These are phyloP conservation scores for Cerioporus squamosus DNA, from an alignment of 1,284 basidiomycete genomes.

Conservation along the genomic window DNA sequence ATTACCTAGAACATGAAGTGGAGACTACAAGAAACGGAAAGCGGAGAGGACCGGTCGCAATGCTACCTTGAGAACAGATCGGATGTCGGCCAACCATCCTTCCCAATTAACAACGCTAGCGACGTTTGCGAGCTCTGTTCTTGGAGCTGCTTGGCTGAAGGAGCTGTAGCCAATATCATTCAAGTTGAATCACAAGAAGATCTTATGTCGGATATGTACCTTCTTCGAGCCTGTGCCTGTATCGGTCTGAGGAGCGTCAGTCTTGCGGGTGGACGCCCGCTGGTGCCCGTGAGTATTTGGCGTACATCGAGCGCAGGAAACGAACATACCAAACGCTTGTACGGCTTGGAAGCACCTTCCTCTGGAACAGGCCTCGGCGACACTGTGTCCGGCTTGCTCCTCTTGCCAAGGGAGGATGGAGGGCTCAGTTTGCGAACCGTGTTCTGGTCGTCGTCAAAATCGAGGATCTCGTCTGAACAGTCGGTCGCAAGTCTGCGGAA, in stretches of 20 bases:
- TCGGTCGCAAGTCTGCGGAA: constrained; percentile 35
- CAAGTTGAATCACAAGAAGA: too few relatives aligned
- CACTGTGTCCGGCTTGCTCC: constrained; percentile 12
- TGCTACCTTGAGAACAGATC: too few relatives aligned
- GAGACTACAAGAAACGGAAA: too few relatives aligned
- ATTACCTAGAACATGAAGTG: too few relatives aligned
- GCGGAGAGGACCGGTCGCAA: too few relatives aligned
- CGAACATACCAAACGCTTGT: constrained; percentile 27
- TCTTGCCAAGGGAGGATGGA: constrained; percentile 27
- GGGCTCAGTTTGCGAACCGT: constrained; percentile 6
- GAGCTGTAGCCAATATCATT: background rate
- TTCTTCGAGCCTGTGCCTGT: constrained; percentile 1
- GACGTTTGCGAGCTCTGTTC: constrained; percentile 21
- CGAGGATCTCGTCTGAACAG: constrained; percentile 36
- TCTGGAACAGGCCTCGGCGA: constrained; percentile 1
- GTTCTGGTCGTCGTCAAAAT: constrained; percentile 29
- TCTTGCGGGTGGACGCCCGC: constrained; percentile 26
- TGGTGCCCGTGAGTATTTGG: background rate
- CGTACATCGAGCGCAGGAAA: background rate
- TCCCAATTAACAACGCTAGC: background rate
- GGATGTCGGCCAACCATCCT: background rate
- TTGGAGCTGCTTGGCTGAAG: constrained; percentile 15
- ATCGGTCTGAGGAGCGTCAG: constrained; percentile 1
- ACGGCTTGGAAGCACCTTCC: constrained; percentile 11
- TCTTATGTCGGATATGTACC: background rate